phyloP scores from a whole-genome alignment of 2,329 filamentous ascomycete species.

The Plectosphaerella sp. region DNA sequence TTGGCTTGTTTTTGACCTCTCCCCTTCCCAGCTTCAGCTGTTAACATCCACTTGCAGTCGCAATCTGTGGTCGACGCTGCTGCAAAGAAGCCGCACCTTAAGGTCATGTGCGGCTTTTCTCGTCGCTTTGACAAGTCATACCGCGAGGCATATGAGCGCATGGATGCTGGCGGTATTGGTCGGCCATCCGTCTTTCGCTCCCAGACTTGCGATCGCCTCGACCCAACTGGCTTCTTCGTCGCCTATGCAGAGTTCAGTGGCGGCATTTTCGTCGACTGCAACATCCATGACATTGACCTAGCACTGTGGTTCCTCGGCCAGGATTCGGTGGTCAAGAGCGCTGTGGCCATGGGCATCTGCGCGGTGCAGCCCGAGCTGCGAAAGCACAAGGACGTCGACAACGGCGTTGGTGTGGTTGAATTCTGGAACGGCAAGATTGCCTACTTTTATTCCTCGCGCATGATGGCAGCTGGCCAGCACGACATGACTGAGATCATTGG shows the following conservation, averaged over 20 bases:
- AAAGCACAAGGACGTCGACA: conserved; percentile 25
- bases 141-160: conserved; percentile 51
- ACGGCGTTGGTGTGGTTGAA: conserved; percentile 52
- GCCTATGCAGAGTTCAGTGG: conserved; percentile 61
- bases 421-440: conserved; percentile 59
- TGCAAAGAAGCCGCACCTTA: conserved; percentile 49
- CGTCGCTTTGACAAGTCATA: conserved; percentile 59
- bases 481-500: conserved; percentile 65
- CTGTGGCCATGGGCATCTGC: conserved; percentile 23
- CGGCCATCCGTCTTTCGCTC: conserved; percentile 55
- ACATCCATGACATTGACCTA: conserved; percentile 59
- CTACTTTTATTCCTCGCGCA: conserved; percentile 58
- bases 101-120: conserved; percentile 49
- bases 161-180: conserved; percentile 52
- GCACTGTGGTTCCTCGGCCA: conserved; percentile 28
- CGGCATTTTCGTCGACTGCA: conserved; percentile 68
- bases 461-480: conserved; percentile 66
- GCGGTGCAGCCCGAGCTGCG: conserved; percentile 25
- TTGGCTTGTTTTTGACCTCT: not conserved
- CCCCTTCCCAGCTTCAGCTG: not conserved
- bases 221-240: conserved; percentile 64
- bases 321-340: conserved; percentile 23
- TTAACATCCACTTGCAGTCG: conserved; percentile 32
- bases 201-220: conserved; percentile 64
- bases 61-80: conserved; percentile 57